These are phyloP conservation scores for Tolypocladium capitatum DNA, from an alignment of 2,329 filamentous ascomycete species.

Conservation along the genomic window DNA sequence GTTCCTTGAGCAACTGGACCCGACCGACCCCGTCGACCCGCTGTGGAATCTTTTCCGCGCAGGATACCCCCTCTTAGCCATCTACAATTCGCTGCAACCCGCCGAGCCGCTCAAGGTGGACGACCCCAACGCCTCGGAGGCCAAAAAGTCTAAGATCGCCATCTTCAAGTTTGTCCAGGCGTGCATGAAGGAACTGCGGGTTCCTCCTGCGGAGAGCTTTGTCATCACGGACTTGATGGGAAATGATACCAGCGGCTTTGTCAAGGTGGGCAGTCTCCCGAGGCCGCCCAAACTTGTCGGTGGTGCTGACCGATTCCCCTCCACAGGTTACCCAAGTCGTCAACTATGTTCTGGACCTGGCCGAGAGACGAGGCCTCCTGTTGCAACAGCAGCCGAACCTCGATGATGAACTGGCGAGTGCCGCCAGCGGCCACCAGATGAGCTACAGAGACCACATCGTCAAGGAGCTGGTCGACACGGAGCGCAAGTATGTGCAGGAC, in stretches of 20 bases:
- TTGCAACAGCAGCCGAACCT: slow-evolving; percentile 44
- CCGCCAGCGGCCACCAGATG: slow-evolving; percentile 49
- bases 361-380: slow-evolving; percentile 66
- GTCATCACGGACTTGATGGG: slow-evolving; percentile 85
- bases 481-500: slow-evolving; percentile 96
- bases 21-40: slow-evolving; percentile 68
- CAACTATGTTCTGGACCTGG: slow-evolving; percentile 78
- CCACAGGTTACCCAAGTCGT: slow-evolving; percentile 69
- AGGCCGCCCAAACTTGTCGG: neutral
- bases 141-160: slow-evolving; percentile 72
- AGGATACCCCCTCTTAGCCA: slow-evolving; percentile 70
- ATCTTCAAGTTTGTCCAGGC: slow-evolving; percentile 89
- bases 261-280: slow-evolving; percentile 51
- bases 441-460: slow-evolving; percentile 76
- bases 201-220: slow-evolving; percentile 74
- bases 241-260: slow-evolving; percentile 91
- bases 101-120: slow-evolving; percentile 55
- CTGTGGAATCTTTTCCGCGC: slow-evolving; percentile 78
- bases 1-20: slow-evolving; percentile 59
- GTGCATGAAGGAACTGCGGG: slow-evolving; percentile 68
- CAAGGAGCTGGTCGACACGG: slow-evolving; percentile 82
- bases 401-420: slow-evolving; percentile 35
- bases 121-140: slow-evolving; percentile 44
- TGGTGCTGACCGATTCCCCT: neutral
- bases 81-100: slow-evolving; percentile 79